Evolutionary conservation across 2,329 filamentous ascomycete species (phyloP).

Genomic region (Mariannaea elegans): DNA sequence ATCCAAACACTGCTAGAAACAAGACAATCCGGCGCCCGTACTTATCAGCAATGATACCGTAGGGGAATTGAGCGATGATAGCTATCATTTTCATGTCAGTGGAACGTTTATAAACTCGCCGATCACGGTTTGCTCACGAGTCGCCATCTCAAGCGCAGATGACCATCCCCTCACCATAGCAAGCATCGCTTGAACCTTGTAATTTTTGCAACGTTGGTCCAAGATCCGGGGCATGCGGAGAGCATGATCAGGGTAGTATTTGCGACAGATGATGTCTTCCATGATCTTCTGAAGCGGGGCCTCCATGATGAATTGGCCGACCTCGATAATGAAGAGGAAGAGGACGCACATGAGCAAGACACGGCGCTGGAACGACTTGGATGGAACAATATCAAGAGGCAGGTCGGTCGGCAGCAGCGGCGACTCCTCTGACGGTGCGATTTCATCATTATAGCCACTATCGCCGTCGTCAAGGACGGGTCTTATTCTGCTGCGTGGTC

Average conservation of each 20-base stretch:
- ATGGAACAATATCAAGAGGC: constrained; percentile 31
- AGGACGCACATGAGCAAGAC: constrained; percentile 47
- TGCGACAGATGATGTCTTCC: constrained; percentile 63
- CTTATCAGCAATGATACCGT: constrained; percentile 57
- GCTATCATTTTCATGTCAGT: constrained; percentile 37
- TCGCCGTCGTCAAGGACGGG: constrained; percentile 17
- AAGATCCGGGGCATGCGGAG: constrained; percentile 38
- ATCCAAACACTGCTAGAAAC: constrained; percentile 47
- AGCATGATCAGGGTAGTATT: constrained; percentile 53
- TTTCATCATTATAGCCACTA: constrained; percentile 8
- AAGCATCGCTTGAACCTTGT: constrained; percentile 59
- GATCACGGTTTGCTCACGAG: constrained; percentile 45
- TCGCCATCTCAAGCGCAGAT: constrained; percentile 55
- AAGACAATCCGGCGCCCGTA: constrained; percentile 55
- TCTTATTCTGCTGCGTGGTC: not conserved
- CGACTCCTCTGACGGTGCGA: constrained; percentile 25
- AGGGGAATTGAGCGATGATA: constrained; percentile 55
- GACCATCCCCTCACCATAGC: constrained; percentile 61
- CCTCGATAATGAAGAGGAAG: constrained; percentile 54
- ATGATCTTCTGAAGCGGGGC: constrained; percentile 59
- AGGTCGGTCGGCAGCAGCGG: constrained; percentile 34
- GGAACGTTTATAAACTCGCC: not conserved
- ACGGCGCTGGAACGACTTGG: constrained; percentile 39
- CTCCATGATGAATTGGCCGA: constrained; percentile 49
- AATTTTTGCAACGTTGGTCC: constrained; percentile 59